Evolutionary conservation across 768 basidiomycete genomes (phyloP).

Genomic region (Lactarius sp.): DNA sequence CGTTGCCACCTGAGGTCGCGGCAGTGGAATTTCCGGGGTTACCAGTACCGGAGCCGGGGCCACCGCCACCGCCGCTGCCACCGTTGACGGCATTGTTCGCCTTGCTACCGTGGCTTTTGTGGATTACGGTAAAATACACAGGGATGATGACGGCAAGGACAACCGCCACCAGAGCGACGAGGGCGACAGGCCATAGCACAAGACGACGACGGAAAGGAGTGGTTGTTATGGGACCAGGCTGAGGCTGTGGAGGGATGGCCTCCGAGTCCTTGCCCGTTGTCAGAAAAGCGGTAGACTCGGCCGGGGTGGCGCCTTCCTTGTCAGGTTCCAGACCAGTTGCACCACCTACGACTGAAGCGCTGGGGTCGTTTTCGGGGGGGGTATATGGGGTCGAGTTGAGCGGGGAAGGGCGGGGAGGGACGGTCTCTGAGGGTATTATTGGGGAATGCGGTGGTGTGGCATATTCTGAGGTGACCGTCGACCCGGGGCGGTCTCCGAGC

Average conservation of each 20-base stretch:
- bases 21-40: not conserved
- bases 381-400: constrained; percentile 2
- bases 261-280: not conserved
- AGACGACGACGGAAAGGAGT: constrained; percentile 8
- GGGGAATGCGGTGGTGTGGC: constrained; percentile 15
- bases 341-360: constrained; percentile 1
- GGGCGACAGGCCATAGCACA: not conserved
- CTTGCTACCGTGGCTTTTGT: not conserved
- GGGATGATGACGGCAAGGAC: constrained; percentile 13
- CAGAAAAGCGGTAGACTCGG: constrained; percentile 4
- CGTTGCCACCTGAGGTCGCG: constrained; percentile 22
- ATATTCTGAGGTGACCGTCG: constrained; percentile 13
- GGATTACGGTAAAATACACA: constrained; percentile 11
- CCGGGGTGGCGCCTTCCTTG: constrained; percentile 4
- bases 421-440: not conserved
- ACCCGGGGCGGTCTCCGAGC: constrained; percentile 19
- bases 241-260: not conserved
- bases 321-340: not conserved
- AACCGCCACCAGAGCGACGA: constrained; percentile 10
- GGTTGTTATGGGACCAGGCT: not conserved
- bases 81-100: not conserved
- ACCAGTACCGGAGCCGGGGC: not conserved
- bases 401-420: not conserved
- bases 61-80: not conserved
- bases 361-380: not conserved